Conservation (phyloP, 2,329 filamentous ascomycete species). For the Botrytis fragariae region DNA sequence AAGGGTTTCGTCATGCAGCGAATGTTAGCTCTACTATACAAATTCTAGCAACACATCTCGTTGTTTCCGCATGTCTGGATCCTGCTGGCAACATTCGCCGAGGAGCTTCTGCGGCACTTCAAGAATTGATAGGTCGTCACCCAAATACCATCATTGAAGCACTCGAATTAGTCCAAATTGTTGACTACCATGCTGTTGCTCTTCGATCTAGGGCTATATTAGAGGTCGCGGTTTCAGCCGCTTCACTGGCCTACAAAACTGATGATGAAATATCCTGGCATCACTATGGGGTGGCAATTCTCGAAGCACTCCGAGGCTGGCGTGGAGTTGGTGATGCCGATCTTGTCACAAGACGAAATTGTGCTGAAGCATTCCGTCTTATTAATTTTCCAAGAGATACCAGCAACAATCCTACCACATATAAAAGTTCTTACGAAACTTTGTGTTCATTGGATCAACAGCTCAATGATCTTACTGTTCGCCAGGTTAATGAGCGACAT, state of each 20-base stretch:
- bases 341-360: slow-evolving; percentile 66
- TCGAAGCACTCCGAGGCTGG: slow-evolving; percentile 76
- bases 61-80: slow-evolving; percentile 80
- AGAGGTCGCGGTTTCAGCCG: slow-evolving; percentile 69
- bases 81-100: slow-evolving; percentile 90
- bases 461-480: slow-evolving; percentile 28
- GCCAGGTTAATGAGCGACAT: slow-evolving; percentile 69
- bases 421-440: background rate
- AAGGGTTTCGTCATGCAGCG: background rate
- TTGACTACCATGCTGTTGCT: slow-evolving; percentile 92
- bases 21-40: slow-evolving; percentile 55
- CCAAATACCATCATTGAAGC: slow-evolving; percentile 80
- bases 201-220: slow-evolving; percentile 79
- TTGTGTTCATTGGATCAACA: slow-evolving; percentile 21
- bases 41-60: slow-evolving; percentile 74
- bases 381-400: background rate
- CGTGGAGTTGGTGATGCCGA: slow-evolving; percentile 83
- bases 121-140: slow-evolving; percentile 90
- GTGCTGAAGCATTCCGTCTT: slow-evolving; percentile 60
- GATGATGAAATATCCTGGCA: slow-evolving; percentile 53
- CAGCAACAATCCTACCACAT: background rate
- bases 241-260: slow-evolving; percentile 53
- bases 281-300: slow-evolving; percentile 51
- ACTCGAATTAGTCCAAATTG: slow-evolving; percentile 68
- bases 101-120: slow-evolving; percentile 87